Base-by-base conservation (phyloP, 371 early-diverging fungal genomes). In the Funneliformis caledonium region DNA sequence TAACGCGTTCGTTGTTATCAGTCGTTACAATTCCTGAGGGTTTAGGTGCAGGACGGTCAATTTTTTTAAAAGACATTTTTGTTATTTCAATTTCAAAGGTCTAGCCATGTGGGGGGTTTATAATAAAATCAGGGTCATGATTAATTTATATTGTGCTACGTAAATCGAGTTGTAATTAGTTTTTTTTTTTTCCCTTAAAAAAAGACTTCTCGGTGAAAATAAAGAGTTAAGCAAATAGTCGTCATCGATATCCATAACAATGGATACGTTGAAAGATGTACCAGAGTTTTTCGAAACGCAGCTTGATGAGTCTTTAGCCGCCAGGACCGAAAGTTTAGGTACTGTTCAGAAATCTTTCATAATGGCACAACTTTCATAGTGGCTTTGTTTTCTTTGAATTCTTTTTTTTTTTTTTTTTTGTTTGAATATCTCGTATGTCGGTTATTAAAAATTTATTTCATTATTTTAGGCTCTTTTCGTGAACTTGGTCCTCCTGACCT, bases 401-500 rank as follows among this genome's bases (percentile, higher is more conserved):
- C 33, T 48, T n/a, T 37, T 50, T 64, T 22, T n/a, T 37, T 50
- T 64, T 22, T 33, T 6, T 45, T 64, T 2, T 16, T 16, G 12
- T 31, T 65, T 33, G 11, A 33, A 62, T 62, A 31, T 31, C n/a
- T 4, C 37, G 22, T 65, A 65, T n/a, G 4, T 12, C n/a, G 16
- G 8, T 65, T 65, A 5, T 65, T n/a, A 65, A 26, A 31, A 26
- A 77, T 50, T 74, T 48, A 62, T 59, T 76, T 73, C 8, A 45
- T 62, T 75, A 52, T 76, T 59, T 47, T 83, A 94, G 96, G 91
- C 31, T 90, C 94, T 77, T 96, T 95, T 84, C 92, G 96, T 65
- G 97, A 97, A 83, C 89, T 98, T 31, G 98, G 98, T 5, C 97
- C 98, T 59, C 97, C 98, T n/a, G 98, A 98, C 84, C 91, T 98